Evolutionary conservation across 176 grass and related monocot species (phyloP).

Genomic region (Hsuehochloa calcarea): DNA sequence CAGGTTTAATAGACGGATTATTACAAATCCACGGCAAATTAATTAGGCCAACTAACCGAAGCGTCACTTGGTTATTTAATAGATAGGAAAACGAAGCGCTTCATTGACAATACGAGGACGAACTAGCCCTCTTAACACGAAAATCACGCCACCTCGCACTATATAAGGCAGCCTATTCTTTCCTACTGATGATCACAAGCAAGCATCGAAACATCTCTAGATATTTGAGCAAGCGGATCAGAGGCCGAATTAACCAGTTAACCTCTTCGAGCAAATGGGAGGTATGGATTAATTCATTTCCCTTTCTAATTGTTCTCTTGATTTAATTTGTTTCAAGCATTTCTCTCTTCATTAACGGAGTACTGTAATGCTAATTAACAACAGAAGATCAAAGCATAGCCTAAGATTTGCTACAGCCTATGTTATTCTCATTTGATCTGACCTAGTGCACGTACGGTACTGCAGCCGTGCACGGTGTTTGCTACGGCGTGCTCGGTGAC

Average conservation of each 20-base stretch:
- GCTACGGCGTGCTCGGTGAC: constrained; percentile 46
- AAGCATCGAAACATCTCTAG: neutral
- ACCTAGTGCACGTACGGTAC: neutral
- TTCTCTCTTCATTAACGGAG: neutral
- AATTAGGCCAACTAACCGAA: too few species aligned
- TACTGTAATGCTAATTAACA: too few species aligned
- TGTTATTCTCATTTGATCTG: too few species aligned
- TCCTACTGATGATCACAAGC: neutral
- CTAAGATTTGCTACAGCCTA: neutral
- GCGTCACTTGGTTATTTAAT: too few species aligned
- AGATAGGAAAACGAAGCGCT: neutral
- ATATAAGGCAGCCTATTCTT: neutral
- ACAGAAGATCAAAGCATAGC: neutral
- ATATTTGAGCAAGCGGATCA: neutral
- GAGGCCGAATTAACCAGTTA: neutral
- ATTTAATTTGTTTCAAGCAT: neutral
- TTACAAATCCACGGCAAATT: too few species aligned
- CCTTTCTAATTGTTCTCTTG: neutral
- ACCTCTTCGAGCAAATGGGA: constrained; percentile 6
- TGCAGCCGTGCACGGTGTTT: constrained; percentile 46
- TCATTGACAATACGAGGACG: neutral
- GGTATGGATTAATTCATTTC: neutral
- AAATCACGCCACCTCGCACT: too few species aligned
- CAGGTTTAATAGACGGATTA: too few species aligned
- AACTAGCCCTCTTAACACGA: neutral